Base-by-base conservation (phyloP, 2,329 filamentous ascomycete species). In the Aspergillus ibericus region DNA sequence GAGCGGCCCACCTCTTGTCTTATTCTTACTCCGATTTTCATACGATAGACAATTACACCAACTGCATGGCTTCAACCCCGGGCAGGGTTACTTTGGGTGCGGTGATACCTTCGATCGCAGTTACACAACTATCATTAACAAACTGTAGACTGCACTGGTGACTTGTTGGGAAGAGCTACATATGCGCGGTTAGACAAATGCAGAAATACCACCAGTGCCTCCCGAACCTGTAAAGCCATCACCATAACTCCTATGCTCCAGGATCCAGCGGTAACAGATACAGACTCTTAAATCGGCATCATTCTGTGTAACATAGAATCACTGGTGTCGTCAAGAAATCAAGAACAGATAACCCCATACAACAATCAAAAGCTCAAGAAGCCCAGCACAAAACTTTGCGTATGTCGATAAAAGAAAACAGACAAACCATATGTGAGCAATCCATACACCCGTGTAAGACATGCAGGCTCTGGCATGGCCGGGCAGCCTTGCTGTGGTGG, bases 161-260 rank as follows among this genome's bases (percentile, higher is more conserved):
- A 50, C 40, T 32, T 53, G 35, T 6, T 32, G 51, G 35, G 18
- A 35, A 16, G 64, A 62, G 64, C 46, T 47, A 53, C 60, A 63
- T 59, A 69, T 67, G 57, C 62, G 63, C 55, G 48, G 27, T 55
- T 62, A 68, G 64, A 63, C 63, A 70, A 51, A 72, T 71, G 67
- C 60, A 62, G 53, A 62, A 60, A 60, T 58, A 55, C 55, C 53
- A 62, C 22, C 25, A 56, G 55, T 56, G 51, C 35, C 47, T 54
- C 40, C 32, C 48, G 48, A 44, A 38, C 47, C 40, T 56, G 46
- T 29, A 7, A 52, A 36, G 42, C 42, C 42, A n/a, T 53, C 50
- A 25, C 40, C 46, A 38, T 46, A 47, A 35, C 51, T 54, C 34
- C 20, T 44, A 38, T 29, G 25, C 53, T 40, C 52, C 56, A 54